Evolutionary conservation across 495 filamentous ascomycete genomes (phyloP).

Genomic region (Talaromyces thailandensis): DNA sequence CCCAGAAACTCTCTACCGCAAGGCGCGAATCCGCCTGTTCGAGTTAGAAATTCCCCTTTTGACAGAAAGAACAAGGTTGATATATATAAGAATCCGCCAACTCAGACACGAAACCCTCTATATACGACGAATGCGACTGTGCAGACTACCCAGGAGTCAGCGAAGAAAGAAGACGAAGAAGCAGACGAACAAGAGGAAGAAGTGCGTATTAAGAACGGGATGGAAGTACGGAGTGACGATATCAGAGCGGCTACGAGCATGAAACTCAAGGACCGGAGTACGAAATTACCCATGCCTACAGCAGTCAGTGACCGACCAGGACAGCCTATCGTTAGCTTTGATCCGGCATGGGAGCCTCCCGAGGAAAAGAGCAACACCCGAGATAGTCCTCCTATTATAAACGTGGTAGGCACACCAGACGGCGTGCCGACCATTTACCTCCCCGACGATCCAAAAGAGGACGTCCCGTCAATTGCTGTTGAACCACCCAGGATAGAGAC

Average conservation of each 20-base stretch:
- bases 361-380: conserved; percentile 17
- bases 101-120: conserved; percentile 61
- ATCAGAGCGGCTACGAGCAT: conserved; percentile 88
- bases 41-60: conserved; percentile 36
- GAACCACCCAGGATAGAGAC: not conserved
- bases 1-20: conserved; percentile 50
- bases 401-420: conserved; percentile 39
- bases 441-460: conserved; percentile 27
- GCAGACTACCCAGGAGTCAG: conserved; percentile 17
- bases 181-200: not conserved
- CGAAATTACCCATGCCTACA: conserved; percentile 75
- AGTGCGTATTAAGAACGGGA: conserved; percentile 54
- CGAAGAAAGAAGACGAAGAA: not conserved
- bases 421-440: conserved; percentile 57
- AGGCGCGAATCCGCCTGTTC: conserved; percentile 29
- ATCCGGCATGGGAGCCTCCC: conserved; percentile 64
- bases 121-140: conserved; percentile 56
- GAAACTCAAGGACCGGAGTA: conserved; percentile 71
- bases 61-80: conserved; percentile 54
- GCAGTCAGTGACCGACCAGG: conserved; percentile 77
- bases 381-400: conserved; percentile 32
- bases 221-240: conserved; percentile 77
- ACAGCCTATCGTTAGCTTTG: conserved; percentile 90
- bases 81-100: conserved; percentile 68
- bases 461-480: conserved; percentile 5